phyloP scores from a whole-genome alignment of 1,284 basidiomycete genomes.

The Irpex rosettiformis region DNA sequence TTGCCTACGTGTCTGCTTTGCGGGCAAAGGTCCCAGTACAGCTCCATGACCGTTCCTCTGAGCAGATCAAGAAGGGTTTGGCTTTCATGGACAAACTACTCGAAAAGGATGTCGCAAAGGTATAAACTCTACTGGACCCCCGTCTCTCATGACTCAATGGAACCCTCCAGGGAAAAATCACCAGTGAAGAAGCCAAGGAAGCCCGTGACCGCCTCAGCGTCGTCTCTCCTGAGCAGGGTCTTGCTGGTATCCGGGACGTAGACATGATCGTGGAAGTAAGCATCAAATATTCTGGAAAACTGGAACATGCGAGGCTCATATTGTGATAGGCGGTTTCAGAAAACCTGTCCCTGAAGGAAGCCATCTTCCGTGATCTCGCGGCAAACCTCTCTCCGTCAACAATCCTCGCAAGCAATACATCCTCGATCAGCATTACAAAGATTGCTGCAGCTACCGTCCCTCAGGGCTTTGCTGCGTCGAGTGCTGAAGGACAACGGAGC shows the following conservation, averaged over 20 bases:
- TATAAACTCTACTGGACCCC: conserved; percentile 2
- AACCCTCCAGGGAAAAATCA: conserved; percentile 56
- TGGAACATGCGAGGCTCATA: not conserved
- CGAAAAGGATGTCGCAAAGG: conserved; percentile 83
- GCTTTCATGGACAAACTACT: conserved; percentile 78
- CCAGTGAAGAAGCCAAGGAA: conserved; percentile 69
- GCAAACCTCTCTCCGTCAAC: conserved; percentile 66
- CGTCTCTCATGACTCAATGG: not conserved
- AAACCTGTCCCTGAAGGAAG: conserved; percentile 76
- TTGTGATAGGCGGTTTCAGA: conserved; percentile 83
- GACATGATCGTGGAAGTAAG: conserved; percentile 88
- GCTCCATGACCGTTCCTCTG: conserved; percentile 57
- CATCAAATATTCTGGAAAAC: conserved; percentile 2
- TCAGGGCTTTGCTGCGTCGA: conserved; percentile 50
- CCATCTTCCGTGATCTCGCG: conserved; percentile 74
- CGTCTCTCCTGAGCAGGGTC: conserved; percentile 42
- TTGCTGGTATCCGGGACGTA: conserved; percentile 65
- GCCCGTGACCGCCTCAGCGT: conserved; percentile 63
- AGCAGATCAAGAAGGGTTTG: conserved; percentile 70
- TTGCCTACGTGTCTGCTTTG: conserved; percentile 81
- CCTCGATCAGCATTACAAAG: conserved; percentile 92
- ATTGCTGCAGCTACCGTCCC: conserved; percentile 80
- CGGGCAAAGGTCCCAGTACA: conserved; percentile 76
- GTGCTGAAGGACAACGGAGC: conserved; percentile 56
- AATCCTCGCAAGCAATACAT: conserved; percentile 92